phyloP scores from a whole-genome alignment of 345 rosid genomes.

The Streptanthus diversifolius region DNA sequence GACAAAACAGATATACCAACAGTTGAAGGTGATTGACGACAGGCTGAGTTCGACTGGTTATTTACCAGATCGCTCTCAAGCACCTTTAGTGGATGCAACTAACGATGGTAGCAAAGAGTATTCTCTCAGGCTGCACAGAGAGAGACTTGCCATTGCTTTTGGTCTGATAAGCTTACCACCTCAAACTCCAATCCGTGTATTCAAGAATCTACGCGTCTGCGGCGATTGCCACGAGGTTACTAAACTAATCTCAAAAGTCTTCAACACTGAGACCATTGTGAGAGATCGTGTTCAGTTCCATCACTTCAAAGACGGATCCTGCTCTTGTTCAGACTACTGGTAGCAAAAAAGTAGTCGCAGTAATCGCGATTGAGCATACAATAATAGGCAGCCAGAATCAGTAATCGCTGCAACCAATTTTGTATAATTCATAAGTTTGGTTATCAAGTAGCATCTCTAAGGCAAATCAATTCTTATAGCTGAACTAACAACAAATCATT shows the following conservation, averaged over 20 bases:
- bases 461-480: slow-evolving; percentile 4
- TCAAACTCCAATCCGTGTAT: slow-evolving; percentile 57
- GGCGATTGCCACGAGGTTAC: slow-evolving; percentile 70
- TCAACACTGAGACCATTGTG: slow-evolving; percentile 61
- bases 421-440: slow-evolving; percentile 19
- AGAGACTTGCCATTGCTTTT: slow-evolving; percentile 77
- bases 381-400: neutral
- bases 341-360: slow-evolving; percentile 22
- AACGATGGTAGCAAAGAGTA: slow-evolving; percentile 43
- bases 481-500: slow-evolving; percentile 21
- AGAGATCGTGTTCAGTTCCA: slow-evolving; percentile 76
- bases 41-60: slow-evolving; percentile 46
- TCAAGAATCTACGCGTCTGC: slow-evolving; percentile 80
- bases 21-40: slow-evolving; percentile 54
- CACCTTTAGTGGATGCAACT: slow-evolving; percentile 45
- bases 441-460: slow-evolving; percentile 5
- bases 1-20: slow-evolving; percentile 51
- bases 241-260: slow-evolving; percentile 57
- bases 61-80: slow-evolving; percentile 52
- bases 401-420: slow-evolving; percentile 14
- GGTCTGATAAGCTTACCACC: slow-evolving; percentile 62
- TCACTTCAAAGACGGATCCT: slow-evolving; percentile 66
- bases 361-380: neutral
- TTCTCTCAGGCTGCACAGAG: slow-evolving; percentile 64
- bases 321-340: slow-evolving; percentile 83